Percentiles rank a stretch among this genome's conserved stretches.
Evolutionary conservation across 768 basidiomycete genomes (phyloP).

Genomic region (Pisolithus microcarpus): DNA sequence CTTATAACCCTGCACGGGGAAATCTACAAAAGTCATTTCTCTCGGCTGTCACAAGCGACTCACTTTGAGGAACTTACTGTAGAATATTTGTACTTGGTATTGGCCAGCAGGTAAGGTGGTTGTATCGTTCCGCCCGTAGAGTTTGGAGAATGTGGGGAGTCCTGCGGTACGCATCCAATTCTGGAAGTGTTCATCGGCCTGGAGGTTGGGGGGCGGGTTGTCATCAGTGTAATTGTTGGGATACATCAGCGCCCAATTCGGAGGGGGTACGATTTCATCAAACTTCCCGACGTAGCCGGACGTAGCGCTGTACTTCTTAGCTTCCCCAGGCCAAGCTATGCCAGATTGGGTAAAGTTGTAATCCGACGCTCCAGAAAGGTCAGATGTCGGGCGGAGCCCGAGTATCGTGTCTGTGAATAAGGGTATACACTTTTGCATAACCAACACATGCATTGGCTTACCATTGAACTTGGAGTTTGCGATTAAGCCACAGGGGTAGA

Average conservation of each 20-base stretch:
- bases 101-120: conserved; percentile 61
- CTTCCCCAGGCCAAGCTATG: conserved; percentile 96
- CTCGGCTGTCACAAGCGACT: conserved; percentile 1
- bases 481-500: conserved; percentile 95
- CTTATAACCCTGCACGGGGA: conserved; percentile 82
- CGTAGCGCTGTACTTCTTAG: conserved; percentile 73
- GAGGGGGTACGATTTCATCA: conserved; percentile 79
- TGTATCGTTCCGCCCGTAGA: conserved; percentile 87
- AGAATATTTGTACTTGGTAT: conserved; percentile 68
- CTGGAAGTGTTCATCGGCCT: conserved; percentile 86
- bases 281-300: conserved; percentile 47
- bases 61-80: conserved; percentile 47
- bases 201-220: conserved; percentile 67
- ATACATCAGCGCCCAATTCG: conserved; percentile 77
- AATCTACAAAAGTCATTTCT: conserved; percentile 50
- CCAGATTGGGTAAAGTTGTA: conserved; percentile 72
- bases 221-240: conserved; percentile 64
- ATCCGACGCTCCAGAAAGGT: conserved; percentile 34
- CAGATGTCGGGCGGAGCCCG: conserved; percentile 42
- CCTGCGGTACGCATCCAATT: conserved; percentile 99
- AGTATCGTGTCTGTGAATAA: conserved; percentile 65
- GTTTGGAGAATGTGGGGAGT: conserved; percentile 91
- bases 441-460: conserved; percentile 24
- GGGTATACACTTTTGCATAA: not conserved
- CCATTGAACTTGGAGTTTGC: conserved; percentile 98